phyloP scores from a whole-genome alignment of 139 green algal species.

The Helicosporidium sp. region DNA sequence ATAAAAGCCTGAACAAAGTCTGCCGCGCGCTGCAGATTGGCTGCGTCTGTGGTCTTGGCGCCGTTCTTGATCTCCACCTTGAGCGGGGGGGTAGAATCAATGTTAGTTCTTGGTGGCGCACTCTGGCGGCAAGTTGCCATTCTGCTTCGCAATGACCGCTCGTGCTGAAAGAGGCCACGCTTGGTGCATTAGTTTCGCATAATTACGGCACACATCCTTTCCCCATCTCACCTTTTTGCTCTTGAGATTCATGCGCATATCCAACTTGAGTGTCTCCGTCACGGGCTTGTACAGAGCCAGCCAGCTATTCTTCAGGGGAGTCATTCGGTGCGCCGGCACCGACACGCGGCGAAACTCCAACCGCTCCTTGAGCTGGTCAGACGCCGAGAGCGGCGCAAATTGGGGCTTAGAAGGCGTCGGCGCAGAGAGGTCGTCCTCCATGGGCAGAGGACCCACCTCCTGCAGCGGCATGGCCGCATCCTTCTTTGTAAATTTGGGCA shows the following conservation, averaged over 20 bases:
- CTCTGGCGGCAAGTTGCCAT: no score
- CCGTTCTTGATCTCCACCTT: conserved; percentile 96
- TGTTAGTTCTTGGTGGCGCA: neutral
- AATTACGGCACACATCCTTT: neutral
- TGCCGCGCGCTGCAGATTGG: conserved; percentile 81
- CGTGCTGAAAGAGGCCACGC: neutral
- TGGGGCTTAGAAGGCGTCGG: conserved; percentile 24
- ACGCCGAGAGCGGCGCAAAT: conserved; percentile 38
- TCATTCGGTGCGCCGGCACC: conserved; percentile 84
- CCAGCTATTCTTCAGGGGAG: conserved; percentile 87
- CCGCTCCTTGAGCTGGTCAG: conserved; percentile 37
- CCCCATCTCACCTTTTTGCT: conserved; percentile 53
- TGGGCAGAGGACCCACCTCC: conserved; percentile 15
- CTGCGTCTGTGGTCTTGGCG: conserved; percentile 46
- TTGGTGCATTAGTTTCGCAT: neutral
- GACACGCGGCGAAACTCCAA: conserved; percentile 60
- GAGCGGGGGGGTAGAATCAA: neutral
- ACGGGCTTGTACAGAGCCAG: conserved; percentile 89
- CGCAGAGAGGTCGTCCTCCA: conserved; percentile 5
- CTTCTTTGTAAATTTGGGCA: conserved; percentile 43
- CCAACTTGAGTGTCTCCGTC: conserved; percentile 88
- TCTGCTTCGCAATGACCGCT: neutral
- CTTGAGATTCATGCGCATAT: conserved; percentile 99
- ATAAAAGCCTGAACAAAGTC: conserved; percentile 96
- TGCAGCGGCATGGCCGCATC: conserved; percentile 9